Evolutionary conservation across 345 rosid genomes (phyloP).

Genomic region (Eucalyptus marginata): DNA sequence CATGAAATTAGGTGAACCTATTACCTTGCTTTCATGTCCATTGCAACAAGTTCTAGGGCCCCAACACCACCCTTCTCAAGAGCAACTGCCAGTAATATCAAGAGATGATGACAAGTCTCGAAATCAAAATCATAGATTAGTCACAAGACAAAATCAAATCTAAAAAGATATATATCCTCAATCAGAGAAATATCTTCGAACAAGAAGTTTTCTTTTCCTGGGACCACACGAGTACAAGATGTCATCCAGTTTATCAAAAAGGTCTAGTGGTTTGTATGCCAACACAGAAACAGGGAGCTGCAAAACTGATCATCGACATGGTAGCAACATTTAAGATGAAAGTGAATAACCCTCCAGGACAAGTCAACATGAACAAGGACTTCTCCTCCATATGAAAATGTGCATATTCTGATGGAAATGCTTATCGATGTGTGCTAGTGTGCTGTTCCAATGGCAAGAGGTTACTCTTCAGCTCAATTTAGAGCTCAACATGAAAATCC

Average conservation of each 20-base stretch:
- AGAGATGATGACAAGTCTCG: background rate
- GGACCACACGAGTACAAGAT: background rate
- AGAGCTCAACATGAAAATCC: background rate
- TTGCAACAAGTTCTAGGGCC: slow-evolving; percentile 96
- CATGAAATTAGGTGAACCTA: background rate
- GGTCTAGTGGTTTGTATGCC: background rate
- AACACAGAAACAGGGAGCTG: background rate
- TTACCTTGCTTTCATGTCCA: slow-evolving; percentile 99
- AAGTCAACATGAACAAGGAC: background rate
- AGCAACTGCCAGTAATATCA: slow-evolving; percentile 42
- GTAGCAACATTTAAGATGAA: background rate
- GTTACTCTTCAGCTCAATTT: background rate
- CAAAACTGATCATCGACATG: background rate
- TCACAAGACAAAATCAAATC: background rate
- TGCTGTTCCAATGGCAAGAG: background rate
- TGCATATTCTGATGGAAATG: background rate
- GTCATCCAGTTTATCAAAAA: background rate
- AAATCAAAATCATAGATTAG: background rate
- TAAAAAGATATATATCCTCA: background rate
- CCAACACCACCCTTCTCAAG: slow-evolving; percentile 98
- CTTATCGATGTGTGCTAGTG: background rate
- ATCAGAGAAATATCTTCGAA: background rate
- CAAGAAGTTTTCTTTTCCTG: background rate
- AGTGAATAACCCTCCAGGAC: background rate
- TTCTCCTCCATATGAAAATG: background rate